Base-by-base conservation (phyloP, 352 stramenopile species). In the Phytopythium chamaehyphon region DNA sequence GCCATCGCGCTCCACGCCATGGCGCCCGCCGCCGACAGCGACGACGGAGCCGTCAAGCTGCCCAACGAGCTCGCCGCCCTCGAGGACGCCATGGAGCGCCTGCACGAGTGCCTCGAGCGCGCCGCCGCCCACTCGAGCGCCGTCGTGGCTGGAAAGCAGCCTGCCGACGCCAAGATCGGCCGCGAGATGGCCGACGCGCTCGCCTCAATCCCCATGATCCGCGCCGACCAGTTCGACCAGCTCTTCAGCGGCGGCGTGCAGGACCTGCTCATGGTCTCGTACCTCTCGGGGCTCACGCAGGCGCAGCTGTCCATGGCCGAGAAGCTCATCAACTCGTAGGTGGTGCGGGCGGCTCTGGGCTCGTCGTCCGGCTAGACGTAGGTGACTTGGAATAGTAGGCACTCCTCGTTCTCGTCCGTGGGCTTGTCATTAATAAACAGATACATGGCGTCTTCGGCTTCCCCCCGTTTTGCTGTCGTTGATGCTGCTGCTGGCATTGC, bases 181-280 rank as follows among this genome's bases (percentile, higher is more conserved):
- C 80, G 86, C 26, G 76, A 98, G 64, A 93, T 99, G 64, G 90
- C 91, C 1, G 93, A 98, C 57, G 89, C 90, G 28, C 76, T 99
- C 2, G 95, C 93, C 10, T 83, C 79, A 43, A 95, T 99, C 46
- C 96, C 96, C 21, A 76, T 95, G 53, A 96, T 99, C 55, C 77
- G 86, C 46, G 76, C 86, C 23, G 94, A 98, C 60, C 86, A 97
- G 57, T 98, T 98, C 68, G 94, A 98, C 74, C 94, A 97, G 57
- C 88, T 98, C 49, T 98, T 99, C 72, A 95, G 94, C 69, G 93
- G 90, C 62, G 96, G 96, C 18, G 70, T 99, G 62, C 96, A 99
- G 77, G 96, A 99, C 75, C 82, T 99, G 51, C 83, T 99, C 56
- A 99, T 99, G 96, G 95, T 99, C 21, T 98, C 90, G 54, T 99